Evolutionary conservation across 129 eudicot species (phyloP).

Genomic region (Escallonia herrerae): DNA sequence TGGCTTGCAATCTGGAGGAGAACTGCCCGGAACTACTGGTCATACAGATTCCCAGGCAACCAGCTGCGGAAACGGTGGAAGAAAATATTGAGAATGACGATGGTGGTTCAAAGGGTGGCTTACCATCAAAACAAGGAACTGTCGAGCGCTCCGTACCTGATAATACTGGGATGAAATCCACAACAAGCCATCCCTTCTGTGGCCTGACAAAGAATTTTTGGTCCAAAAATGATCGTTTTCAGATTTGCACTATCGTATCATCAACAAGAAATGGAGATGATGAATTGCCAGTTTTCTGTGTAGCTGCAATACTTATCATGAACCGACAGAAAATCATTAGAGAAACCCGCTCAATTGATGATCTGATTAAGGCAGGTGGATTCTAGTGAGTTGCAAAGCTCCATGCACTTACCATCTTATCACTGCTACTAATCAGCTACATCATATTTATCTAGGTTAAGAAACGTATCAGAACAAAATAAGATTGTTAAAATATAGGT

Average conservation of each 20-base stretch:
- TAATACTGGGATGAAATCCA: slow-evolving; percentile 46
- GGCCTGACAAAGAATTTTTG: slow-evolving; percentile 76
- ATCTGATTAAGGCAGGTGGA: slow-evolving; percentile 79
- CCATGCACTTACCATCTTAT: not conserved
- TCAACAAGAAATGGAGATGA: slow-evolving; percentile 68
- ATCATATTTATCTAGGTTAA: not conserved
- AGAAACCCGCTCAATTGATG: slow-evolving; percentile 88
- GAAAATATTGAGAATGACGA: slow-evolving; percentile 39
- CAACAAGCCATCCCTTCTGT: slow-evolving; percentile 69
- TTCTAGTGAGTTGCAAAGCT: slow-evolving; percentile 13
- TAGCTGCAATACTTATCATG: slow-evolving; percentile 78
- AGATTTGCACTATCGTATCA: slow-evolving; percentile 40
- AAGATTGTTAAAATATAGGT: too few species aligned
- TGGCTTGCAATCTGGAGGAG: slow-evolving; percentile 58
- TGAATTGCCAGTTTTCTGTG: slow-evolving; percentile 85
- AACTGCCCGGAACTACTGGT: slow-evolving; percentile 73
- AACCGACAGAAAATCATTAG: slow-evolving; percentile 82
- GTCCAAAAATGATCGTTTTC: slow-evolving; percentile 62
- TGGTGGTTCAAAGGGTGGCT: slow-evolving; percentile 35
- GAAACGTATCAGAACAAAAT: not conserved
- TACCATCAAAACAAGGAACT: slow-evolving; percentile 38
- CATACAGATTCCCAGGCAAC: slow-evolving; percentile 50
- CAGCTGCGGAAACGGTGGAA: slow-evolving; percentile 34
- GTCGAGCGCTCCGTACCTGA: slow-evolving; percentile 43
- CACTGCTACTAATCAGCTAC: too few species aligned